A percentile compares a stretch with the other conserved stretches of the same genome.
These are phyloP conservation scores for Gyromitra esculenta DNA, from an alignment of 2,329 filamentous ascomycete genomes.

Conservation along the genomic window DNA sequence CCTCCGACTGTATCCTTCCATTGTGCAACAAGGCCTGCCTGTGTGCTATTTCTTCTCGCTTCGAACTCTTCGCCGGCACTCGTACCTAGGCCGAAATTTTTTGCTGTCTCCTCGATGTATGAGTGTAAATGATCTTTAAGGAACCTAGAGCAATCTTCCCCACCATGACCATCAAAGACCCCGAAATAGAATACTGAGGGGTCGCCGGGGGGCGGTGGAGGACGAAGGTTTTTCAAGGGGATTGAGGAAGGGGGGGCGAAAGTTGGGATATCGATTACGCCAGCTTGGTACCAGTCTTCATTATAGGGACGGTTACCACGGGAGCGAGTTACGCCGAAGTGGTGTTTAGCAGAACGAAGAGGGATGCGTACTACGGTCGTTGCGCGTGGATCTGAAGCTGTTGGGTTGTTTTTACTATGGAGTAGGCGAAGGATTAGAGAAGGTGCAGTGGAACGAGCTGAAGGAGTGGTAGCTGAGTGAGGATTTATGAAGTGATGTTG, in stretches of 20 bases:
- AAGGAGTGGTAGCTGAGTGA: not conserved
- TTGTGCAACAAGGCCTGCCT: conserved; percentile 75
- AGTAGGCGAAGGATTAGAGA: conserved; percentile 21
- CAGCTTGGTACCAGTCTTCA: conserved; percentile 93
- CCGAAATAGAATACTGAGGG: conserved; percentile 85
- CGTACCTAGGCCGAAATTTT: conserved; percentile 70
- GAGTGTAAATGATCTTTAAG: conserved; percentile 83
- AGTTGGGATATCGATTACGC: conserved; percentile 89
- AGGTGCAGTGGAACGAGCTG: not conserved
- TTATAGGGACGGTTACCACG: conserved; percentile 88
- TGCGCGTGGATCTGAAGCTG: conserved; percentile 38
- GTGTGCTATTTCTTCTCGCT: conserved; percentile 65
- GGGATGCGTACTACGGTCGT: conserved; percentile 94
- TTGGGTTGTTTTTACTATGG: conserved; percentile 31
- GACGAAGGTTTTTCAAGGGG: conserved; percentile 86
- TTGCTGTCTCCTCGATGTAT: conserved; percentile 85
- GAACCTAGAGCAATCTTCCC: conserved; percentile 86
- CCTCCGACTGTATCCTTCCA: conserved; percentile 90
- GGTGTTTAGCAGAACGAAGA: conserved; percentile 90
- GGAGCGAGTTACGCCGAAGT: conserved; percentile 83
- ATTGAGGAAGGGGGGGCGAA: conserved; percentile 72
- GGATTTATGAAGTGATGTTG: conserved; percentile 4
- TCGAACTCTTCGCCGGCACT: conserved; percentile 71
- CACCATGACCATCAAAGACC: conserved; percentile 95
- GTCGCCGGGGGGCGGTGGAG: conserved; percentile 44